Evolutionary conservation across 805 yeast species (phyloP), one percentile per base, ranked within the genome.

Genomic region (Metschnikowia hibisci): DNA sequence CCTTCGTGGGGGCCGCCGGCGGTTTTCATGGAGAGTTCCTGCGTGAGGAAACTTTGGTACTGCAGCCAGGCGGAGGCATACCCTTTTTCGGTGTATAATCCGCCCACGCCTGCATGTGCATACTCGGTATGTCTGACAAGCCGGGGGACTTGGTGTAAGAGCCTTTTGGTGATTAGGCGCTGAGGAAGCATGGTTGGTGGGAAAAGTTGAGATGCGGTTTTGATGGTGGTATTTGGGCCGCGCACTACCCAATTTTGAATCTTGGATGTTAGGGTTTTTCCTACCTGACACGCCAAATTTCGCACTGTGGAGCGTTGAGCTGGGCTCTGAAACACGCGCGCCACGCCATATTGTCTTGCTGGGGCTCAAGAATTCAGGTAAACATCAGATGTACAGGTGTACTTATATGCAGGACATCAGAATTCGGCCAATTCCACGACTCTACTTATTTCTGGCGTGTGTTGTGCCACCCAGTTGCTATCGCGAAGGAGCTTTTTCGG

Each of bases 1-100:
- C 84, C 76, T 63, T 88, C 96, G 60, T 81, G 76, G 43, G 80
- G 83, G 1, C 96, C 86, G 12, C 95, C 96, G 38, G 76, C 77
- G 1, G 95, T 85, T 39, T 78, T 67, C 51, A 77, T 65, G 15
- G 83, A 74, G 51, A 86, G 66, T 43, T 80, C 78, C 52, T 81
- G 73, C 44, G 85, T 75, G 42, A 81, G 64, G 48, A 68, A 79
- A 41, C 69, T 71, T 66, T 91, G 99, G 63, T 87, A 82, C 43
- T 89, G 84, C 4, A 67, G 67, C 97, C 97, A 91, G 3, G 89
- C 85, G 3, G 75, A 64, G 45, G 81, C 67, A 66, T 82, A 87
- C 27, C 88, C 96, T 43, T 73, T 60, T 2, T 81, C 57, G 5
- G 84, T 69, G 68, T 77, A 84, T 38, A 88, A 66, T 0, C 89